These are phyloP conservation scores for Geranium rotundifolium DNA, from an alignment of 345 rosid species.

Conservation along the genomic window DNA sequence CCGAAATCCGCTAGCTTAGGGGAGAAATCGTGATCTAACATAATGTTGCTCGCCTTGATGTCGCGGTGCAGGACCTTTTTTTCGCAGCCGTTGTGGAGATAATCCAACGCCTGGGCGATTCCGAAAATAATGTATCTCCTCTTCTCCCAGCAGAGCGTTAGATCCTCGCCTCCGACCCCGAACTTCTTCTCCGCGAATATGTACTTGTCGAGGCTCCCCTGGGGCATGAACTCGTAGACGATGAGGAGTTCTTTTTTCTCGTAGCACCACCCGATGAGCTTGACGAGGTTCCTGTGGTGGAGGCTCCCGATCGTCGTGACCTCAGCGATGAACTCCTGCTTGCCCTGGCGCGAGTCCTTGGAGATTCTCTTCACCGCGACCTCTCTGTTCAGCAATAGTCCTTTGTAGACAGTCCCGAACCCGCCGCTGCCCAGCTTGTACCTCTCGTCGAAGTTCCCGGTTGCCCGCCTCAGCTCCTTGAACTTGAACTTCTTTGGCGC, in stretches of 20 bases:
- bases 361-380: constrained; percentile 68
- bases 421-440: constrained; percentile 70
- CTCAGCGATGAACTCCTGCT: constrained; percentile 69
- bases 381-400: constrained; percentile 32
- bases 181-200: constrained; percentile 24
- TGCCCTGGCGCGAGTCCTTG: constrained; percentile 54
- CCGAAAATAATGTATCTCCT: constrained; percentile 43
- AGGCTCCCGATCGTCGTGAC: constrained; percentile 68
- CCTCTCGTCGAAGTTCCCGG: constrained; percentile 33
- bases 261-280: constrained; percentile 73
- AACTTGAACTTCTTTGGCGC: constrained; percentile 49
- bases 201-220: constrained; percentile 57
- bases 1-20: constrained; percentile 69
- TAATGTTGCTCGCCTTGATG: constrained; percentile 65
- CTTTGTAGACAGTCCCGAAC: constrained; percentile 69
- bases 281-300: constrained; percentile 58
- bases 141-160: constrained; percentile 36
- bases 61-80: constrained; percentile 62
- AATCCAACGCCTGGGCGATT: constrained; percentile 56
- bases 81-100: constrained; percentile 58
- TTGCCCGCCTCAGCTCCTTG: constrained; percentile 44
- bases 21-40: constrained; percentile 51
- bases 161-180: constrained; percentile 1
- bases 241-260: constrained; percentile 43
- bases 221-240: constrained; percentile 60